These are phyloP conservation scores for Annulohypoxylon bovei DNA, from an alignment of 495 filamentous ascomycete genomes.

Conservation along the genomic window DNA sequence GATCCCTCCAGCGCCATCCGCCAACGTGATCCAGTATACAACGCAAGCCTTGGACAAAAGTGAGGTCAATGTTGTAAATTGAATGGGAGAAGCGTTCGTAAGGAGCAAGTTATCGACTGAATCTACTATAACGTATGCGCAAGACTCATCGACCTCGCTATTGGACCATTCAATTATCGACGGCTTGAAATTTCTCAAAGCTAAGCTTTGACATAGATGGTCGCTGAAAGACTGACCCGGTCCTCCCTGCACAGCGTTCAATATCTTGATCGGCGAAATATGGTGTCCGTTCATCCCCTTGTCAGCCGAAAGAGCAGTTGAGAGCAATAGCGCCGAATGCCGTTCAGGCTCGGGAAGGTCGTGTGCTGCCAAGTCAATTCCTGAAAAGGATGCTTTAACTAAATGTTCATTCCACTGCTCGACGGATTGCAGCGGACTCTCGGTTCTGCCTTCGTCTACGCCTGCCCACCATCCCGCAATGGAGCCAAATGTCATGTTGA, in stretches of 20 bases:
- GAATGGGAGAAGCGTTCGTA: background rate
- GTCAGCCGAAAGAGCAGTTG: background rate
- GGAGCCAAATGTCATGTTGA: background rate
- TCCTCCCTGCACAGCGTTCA: background rate
- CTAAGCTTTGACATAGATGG: background rate
- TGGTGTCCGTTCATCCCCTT: background rate
- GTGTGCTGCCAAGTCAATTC: background rate
- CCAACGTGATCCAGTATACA: background rate
- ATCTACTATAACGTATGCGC: background rate
- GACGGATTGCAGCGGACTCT: background rate
- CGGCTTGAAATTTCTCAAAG: background rate
- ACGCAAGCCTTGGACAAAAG: background rate
- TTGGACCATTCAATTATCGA: background rate
- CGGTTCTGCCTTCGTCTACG: background rate
- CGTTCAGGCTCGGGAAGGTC: background rate
- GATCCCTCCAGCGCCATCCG: background rate
- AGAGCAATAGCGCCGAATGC: background rate
- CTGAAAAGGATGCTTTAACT: background rate
- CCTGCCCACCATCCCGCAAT: background rate
- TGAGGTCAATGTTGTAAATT: background rate
- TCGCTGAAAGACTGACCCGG: background rate
- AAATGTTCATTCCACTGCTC: background rate
- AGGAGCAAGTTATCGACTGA: background rate
- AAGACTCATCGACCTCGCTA: background rate
- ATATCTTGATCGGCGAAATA: background rate